Conservation (phyloP, 2,329 filamentous ascomycete species). For the Penicillium italicum region DNA sequence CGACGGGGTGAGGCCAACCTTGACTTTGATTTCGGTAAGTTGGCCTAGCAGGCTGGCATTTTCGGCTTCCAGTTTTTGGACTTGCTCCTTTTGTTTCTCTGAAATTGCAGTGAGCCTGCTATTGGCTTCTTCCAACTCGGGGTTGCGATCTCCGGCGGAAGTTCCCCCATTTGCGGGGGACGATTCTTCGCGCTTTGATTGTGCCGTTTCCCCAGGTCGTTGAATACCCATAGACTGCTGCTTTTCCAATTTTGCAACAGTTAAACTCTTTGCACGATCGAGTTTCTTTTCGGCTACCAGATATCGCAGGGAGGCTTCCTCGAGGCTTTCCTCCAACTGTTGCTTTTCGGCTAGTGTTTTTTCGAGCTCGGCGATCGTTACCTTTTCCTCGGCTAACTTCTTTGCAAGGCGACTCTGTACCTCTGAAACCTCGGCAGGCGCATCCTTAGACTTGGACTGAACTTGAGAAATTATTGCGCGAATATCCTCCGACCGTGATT, state of each 20-base stretch:
- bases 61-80: constrained; percentile 74
- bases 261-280: constrained; percentile 80
- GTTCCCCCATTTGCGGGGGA: constrained; percentile 53
- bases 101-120: constrained; percentile 73
- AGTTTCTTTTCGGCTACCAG: constrained; percentile 94
- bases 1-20: constrained; percentile 35
- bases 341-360: constrained; percentile 74
- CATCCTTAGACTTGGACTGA: constrained; percentile 47
- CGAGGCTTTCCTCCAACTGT: constrained; percentile 77
- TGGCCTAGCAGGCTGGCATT: constrained; percentile 72
- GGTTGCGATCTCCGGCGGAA: constrained; percentile 54
- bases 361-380: constrained; percentile 71
- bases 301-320: constrained; percentile 83
- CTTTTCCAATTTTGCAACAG: constrained; percentile 87
- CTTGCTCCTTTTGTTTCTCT: constrained; percentile 81
- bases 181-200: constrained; percentile 50
- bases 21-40: constrained; percentile 67
- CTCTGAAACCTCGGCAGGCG: constrained; percentile 65
- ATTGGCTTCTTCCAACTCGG: constrained; percentile 70
- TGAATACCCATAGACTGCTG: constrained; percentile 71
- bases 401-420: constrained; percentile 72
- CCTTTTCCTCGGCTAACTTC: constrained; percentile 77
- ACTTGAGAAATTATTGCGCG: constrained; percentile 69
- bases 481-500: constrained; percentile 71
- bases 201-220: constrained; percentile 47